Conservation (phyloP, 106 monocot species). For the Triglochin maritima region DNA sequence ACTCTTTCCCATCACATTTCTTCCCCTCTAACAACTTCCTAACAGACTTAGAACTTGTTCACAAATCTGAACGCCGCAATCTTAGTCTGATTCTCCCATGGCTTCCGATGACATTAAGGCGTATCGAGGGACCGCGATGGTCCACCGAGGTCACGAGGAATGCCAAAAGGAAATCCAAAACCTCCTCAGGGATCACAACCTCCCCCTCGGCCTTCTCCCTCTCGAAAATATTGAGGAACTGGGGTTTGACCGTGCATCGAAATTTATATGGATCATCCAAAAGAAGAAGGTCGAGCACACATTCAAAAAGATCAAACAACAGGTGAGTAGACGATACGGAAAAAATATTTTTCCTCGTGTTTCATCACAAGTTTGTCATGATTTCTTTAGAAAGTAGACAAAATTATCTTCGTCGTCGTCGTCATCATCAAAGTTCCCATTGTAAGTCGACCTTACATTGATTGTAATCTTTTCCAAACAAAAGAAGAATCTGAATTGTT, state of each 20-base stretch:
- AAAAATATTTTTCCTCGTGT: no score
- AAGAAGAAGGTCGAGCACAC: conserved; percentile 18
- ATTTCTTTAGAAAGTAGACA: no score
- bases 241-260: conserved; percentile 1
- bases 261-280: conserved; percentile 11
- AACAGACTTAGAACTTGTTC: no score
- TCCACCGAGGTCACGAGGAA: neutral
- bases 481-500: no score
- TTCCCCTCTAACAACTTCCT: no score
- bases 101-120: neutral
- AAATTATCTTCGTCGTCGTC: no score
- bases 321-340: neutral
- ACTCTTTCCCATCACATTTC: no score
- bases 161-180: neutral
- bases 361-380: no score
- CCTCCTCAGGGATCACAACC: neutral
- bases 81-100: neutral
- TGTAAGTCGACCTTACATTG: no score
- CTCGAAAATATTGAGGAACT: conserved; percentile 12
- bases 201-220: conserved; percentile 8
- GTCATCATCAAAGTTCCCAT: no score
- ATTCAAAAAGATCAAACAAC: conserved; percentile 12
- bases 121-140: conserved; percentile 1
- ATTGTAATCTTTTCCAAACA: no score
- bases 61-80: no score